Evolutionary conservation across 345 rosid genomes (phyloP).

Genomic region (Eucalyptus regnans): DNA sequence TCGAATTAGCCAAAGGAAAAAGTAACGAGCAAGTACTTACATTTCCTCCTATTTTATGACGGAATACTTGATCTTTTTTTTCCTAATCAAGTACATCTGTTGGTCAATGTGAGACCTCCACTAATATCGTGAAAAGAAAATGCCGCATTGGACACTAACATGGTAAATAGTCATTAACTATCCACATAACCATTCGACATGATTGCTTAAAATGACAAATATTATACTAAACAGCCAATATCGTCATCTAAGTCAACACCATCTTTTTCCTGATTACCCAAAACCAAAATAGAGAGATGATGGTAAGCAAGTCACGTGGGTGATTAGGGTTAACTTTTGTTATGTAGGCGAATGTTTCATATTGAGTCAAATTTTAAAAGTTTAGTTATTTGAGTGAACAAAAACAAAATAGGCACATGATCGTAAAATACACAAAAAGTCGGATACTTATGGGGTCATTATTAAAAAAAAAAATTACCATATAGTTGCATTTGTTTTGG

Average conservation of each 20-base stretch:
- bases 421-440: not conserved
- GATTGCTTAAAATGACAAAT: not conserved
- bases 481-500: not conserved
- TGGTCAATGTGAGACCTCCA: not conserved
- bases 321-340: not conserved
- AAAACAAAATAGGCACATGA: not conserved
- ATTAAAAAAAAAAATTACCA: not conserved
- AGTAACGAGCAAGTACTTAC: not conserved
- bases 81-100: not conserved
- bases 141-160: not conserved
- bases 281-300: not conserved
- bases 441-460: not conserved
- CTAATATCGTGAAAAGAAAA: not conserved
- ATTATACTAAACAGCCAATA: not conserved
- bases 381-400: not conserved
- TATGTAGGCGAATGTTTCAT: not conserved
- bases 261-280: not conserved
- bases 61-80: not conserved
- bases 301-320: not conserved
- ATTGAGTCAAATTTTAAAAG: not conserved
- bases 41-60: not conserved
- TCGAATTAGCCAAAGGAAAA: not conserved
- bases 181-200: not conserved
- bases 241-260: not conserved
- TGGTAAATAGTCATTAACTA: not conserved